Percentiles rank a stretch among this genome's conserved stretches.
Evolutionary conservation across 169 alveolate species (phyloP).

Genomic region (Cryptosporidium canis): DNA sequence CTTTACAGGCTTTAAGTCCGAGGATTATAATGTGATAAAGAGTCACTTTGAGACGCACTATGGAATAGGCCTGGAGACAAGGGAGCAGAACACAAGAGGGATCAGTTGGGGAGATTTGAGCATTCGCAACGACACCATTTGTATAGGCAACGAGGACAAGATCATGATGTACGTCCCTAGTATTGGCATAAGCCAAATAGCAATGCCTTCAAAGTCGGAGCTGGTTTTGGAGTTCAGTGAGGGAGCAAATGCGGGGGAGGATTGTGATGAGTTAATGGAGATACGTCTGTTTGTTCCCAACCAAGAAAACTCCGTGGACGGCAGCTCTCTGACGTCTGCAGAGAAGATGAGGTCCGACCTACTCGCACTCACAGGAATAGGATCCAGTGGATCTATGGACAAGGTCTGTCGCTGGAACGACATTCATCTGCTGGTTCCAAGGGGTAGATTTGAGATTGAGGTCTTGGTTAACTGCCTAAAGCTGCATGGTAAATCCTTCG

Average conservation of each 20-base stretch:
- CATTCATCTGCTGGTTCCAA: conserved; percentile 93
- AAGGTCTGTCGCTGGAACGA: conserved; percentile 91
- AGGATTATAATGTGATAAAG: conserved; percentile 79
- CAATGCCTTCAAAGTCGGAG: conserved; percentile 71
- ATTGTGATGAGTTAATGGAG: conserved; percentile 50
- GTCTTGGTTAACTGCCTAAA: conserved; percentile 89
- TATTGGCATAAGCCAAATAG: conserved; percentile 41
- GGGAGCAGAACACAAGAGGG: conserved; percentile 83
- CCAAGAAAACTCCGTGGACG: conserved; percentile 20
- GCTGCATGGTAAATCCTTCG: conserved; percentile 95
- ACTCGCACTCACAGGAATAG: conserved; percentile 41
- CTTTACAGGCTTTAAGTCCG: conserved; percentile 60
- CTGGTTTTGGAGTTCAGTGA: conserved; percentile 56
- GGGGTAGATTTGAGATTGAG: conserved; percentile 95
- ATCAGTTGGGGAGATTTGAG: conserved; percentile 92
- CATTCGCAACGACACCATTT: conserved; percentile 73
- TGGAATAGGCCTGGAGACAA: conserved; percentile 75
- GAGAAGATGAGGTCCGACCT: conserved; percentile 39
- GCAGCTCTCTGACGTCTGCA: conserved; percentile 7
- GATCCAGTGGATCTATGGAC: conserved; percentile 78
- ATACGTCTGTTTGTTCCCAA: conserved; percentile 66
- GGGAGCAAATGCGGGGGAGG: conserved; percentile 39
- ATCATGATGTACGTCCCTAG: conserved; percentile 61
- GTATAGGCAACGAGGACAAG: conserved; percentile 47
- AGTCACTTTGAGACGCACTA: conserved; percentile 86